Evolutionary conservation across 345 rosid species (phyloP), one percentile per base, ranked within the genome.

Genomic region (Pistacia atlantica): DNA sequence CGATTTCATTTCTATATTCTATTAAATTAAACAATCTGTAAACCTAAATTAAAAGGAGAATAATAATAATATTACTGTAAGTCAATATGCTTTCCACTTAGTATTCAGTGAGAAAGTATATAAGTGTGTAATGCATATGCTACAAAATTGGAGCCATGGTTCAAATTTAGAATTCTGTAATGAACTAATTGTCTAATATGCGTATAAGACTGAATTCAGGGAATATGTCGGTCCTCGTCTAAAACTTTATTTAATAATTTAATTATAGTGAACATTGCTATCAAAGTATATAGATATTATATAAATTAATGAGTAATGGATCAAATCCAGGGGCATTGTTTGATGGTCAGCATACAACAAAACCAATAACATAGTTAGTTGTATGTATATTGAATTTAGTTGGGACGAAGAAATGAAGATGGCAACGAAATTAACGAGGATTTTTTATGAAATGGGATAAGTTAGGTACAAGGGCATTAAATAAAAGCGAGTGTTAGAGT

Each of bases 31-130:
- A 25, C 25, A 25, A 25, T 25, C 25, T 25, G 25, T 25, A 25
- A 25, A 25, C 1, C 25, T 25, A 42, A 42, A 42, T 42, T 42
- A 5, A 42, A 42, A 42, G 45, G n/a, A 52, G 4, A 38, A 7
- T 62, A 17, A 33, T 33, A 37, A 6, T 11, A 17, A 22, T 22
- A 22, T 62, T 35, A 0, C 13, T 16, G n/a, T 63, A 63, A 63
- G 18, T 45, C 45, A 38, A 18, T 20, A 5, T 42, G 61, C 42
- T 56, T 37, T 4, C 54, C 37, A 66, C 56, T 81, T 79, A 31
- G 81, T 18, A 84, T 67, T 85, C 85, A 78, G 88, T 67, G 84
- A 84, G 64, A 77, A 28, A 9, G 17, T 8, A 28, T 22, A 84
- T 59, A 35, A 1, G 33, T 48, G 70, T 55, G n/a, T 14, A 31